Base-by-base conservation (phyloP, 108 stramenopile species). In the Skeletonema potamos region DNA sequence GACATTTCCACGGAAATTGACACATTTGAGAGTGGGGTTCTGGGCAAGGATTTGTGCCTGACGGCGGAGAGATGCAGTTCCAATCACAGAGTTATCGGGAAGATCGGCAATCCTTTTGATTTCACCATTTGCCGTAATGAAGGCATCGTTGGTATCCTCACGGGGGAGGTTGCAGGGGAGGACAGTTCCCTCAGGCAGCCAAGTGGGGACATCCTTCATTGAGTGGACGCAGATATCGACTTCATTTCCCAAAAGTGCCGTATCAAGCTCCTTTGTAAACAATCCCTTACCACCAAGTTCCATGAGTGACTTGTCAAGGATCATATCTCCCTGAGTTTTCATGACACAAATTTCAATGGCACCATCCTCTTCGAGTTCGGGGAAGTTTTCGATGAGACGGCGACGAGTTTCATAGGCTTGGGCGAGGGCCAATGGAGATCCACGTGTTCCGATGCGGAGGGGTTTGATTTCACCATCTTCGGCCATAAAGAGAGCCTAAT, bases 151-250 rank as follows among this genome's bases (percentile, higher is more conserved):
- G 58, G 99, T 98, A 58, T 98, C 97, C 76, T 99, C 99, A 34
- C 99, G 93, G 8, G 94, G 93, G 29, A 98, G 85, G 67, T 91
- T 99, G 89, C 98, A 99, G 15, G 99, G 98, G 20, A 99, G 85
- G 28, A 99, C 86, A 22, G 98, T 98, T 26, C 96, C 96, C 2
- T 96, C 97, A 8, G 96, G 96, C 59, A 99, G 83, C 97, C 97
- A 98, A 18, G 99, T 99, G 8, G 99, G 99, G 51, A 99, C 98
- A 84, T 99, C 99, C 89, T 99, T 99, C 97, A 99, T 99, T 33
- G 98, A 99, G 78, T 99, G 99, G 34, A 99, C 99, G 74, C 98
- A 99, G 59, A 99, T 98, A 82, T 99, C 99, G 20, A 98, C 98
- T 85, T 98, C 97, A 59, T 98, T 76, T 48, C 89, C 93, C 37